Conservation (phyloP, 1,284 basidiomycete species). For the Cryptococcus sp. region DNA sequence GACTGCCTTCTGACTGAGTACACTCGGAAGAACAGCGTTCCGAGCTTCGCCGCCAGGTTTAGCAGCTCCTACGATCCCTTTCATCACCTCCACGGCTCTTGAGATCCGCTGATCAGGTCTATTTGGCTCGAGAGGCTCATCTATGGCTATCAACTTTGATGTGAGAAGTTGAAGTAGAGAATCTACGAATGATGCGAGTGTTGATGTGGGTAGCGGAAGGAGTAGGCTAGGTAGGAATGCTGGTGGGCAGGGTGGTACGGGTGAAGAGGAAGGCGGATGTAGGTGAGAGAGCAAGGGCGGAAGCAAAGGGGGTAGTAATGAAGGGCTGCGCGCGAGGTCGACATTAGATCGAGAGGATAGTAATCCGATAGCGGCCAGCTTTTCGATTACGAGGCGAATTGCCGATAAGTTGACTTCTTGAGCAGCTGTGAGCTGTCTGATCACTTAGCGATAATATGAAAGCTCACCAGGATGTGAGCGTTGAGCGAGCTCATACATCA, state of each 20-base stretch:
- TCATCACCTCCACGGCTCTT: conserved; percentile 26
- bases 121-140: conserved; percentile 13
- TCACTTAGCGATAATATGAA: background rate
- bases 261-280: conserved; percentile 55
- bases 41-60: conserved; percentile 33
- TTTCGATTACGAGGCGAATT: conserved; percentile 28
- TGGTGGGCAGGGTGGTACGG: conserved; percentile 60
- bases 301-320: conserved; percentile 36
- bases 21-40: conserved; percentile 25
- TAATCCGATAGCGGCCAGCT: conserved; percentile 35
- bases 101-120: conserved; percentile 24
- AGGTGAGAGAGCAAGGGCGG: conserved; percentile 52
- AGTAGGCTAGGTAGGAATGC: conserved; percentile 64
- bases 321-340: conserved; percentile 17
- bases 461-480: background rate
- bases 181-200: conserved; percentile 29
- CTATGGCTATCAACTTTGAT: conserved; percentile 8
- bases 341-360: conserved; percentile 10
- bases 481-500: conserved; percentile 59
- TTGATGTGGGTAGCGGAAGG: conserved; percentile 60
- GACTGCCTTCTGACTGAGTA: conserved; percentile 7
- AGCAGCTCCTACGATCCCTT: conserved; percentile 31
- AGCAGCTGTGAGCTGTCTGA: background rate
- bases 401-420: conserved; percentile 15
- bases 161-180: conserved; percentile 32